Base-by-base conservation (phyloP, 2,329 filamentous ascomycete species). In the Tympanopsis confertula region DNA sequence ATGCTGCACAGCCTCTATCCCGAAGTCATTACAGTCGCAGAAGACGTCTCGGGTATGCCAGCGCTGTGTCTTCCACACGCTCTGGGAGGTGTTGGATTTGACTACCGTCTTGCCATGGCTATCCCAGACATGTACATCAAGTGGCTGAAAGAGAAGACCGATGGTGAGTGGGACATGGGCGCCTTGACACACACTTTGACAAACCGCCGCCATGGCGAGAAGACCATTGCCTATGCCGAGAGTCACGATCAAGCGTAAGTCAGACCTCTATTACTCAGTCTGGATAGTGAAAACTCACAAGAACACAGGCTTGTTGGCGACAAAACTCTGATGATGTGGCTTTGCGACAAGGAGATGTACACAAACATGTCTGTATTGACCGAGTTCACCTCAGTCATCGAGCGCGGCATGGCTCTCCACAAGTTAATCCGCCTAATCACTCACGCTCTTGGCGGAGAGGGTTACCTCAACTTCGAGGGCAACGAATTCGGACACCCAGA, bases 121-220 rank as follows among this genome's bases (percentile, higher is more conserved):
- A 79, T 98, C 44, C 91, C 91, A 4, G 91, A 98, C 58, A 85
- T 98, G 77, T 98, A 93, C 77, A 98, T 98, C 70, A 98, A 98
- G 65, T 86, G 93, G 54, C 61, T 96, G 43, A 98, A 98, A 60
- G 91, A 98, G 62, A 78, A 86, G 57, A 72, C 82, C 52, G 91
- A 98, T 50, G 73, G 86, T 44, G 75, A 94, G 7, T 98, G 91
- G 91, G 84, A 96, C 50, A 82, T 98, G 59, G 78, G 74, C 40
- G 80, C 73, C 47, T 82, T 98, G 38, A 79, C 78, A 56, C 88
- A 82, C 63, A 95, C 87, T 1, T 65, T 98, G 41, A 94, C 84
- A 17, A 96, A 98, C 61, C 75, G 91, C 40, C 79, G 91, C 19
- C 86, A 96, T 51, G 89, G 88, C 35, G 91, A 98, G 61, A 96